These are phyloP conservation scores for Nemania bipapillata DNA, from an alignment of 2,329 filamentous ascomycete species.

Conservation along the genomic window DNA sequence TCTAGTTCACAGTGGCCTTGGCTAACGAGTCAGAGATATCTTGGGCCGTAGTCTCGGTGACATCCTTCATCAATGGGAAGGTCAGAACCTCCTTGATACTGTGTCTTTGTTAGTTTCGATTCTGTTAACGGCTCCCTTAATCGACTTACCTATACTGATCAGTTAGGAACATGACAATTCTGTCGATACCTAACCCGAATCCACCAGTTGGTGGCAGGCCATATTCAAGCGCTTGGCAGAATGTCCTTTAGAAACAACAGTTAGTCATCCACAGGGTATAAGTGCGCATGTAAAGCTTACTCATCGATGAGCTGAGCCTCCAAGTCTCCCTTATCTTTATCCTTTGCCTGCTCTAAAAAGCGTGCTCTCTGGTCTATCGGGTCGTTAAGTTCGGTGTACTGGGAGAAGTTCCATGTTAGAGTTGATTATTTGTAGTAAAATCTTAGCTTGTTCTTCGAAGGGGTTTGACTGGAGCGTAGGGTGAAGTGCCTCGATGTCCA, in stretches of 20 bases:
- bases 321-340: conserved; percentile 96
- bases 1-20: conserved; percentile 21
- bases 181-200: conserved; percentile 87
- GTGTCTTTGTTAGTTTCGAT: conserved; percentile 25
- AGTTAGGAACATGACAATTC: conserved; percentile 93
- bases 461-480: not conserved
- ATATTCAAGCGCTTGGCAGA: conserved; percentile 89
- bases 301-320: conserved; percentile 97
- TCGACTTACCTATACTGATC: conserved; percentile 76
- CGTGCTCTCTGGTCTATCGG: conserved; percentile 92
- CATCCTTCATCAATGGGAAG: conserved; percentile 92
- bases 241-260: conserved; percentile 65
- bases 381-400: conserved; percentile 89
- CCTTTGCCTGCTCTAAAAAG: conserved; percentile 92
- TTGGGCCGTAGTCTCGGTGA: conserved; percentile 22
- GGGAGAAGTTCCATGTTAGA: not conserved
- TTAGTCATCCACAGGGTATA: not conserved
- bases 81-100: conserved; percentile 91
- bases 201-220: conserved; percentile 93
- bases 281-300: conserved; percentile 22
- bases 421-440: not conserved
- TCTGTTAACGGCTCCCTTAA: not conserved
- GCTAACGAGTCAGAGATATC: conserved; percentile 17
- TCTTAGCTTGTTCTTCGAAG: not conserved
- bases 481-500: too few relatives aligned